Evolutionary conservation across 352 stramenopile genomes (phyloP).

Genomic region (Globisporangium radiosum): DNA sequence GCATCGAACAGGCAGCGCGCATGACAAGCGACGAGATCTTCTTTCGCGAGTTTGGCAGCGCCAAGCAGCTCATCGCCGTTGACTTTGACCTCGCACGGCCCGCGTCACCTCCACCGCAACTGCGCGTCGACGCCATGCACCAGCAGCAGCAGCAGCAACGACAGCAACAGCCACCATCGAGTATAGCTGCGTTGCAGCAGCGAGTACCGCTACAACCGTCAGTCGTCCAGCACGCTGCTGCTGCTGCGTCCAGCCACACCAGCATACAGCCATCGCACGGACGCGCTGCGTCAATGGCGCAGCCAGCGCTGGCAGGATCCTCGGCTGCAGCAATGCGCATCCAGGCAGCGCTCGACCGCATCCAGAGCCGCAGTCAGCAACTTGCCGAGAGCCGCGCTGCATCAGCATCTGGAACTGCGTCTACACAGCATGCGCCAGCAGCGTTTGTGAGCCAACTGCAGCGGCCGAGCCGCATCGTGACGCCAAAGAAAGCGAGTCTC

Average conservation of each 20-base stretch:
- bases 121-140: background rate
- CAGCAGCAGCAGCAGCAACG: background rate
- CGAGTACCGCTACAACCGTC: no score
- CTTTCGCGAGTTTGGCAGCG: conserved; percentile 51
- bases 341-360: background rate
- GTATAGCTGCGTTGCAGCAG: background rate
- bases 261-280: background rate
- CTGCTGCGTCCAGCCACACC: no score
- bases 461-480: conserved; percentile 35
- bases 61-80: conserved; percentile 33
- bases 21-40: conserved; percentile 55
- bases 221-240: background rate
- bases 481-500: conserved; percentile 47
- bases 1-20: conserved; percentile 36
- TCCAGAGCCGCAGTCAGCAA: background rate
- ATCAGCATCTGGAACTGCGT: background rate
- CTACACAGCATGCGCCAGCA: background rate
- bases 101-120: conserved; percentile 1
- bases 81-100: conserved; percentile 35
- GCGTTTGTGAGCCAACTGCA: conserved; percentile 32
- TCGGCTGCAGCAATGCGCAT: background rate
- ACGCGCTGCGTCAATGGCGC: background rate
- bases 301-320: background rate
- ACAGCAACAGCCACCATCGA: background rate
- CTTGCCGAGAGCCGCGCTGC: background rate